Evolutionary conservation across 371 early-diverging fungal species (phyloP).

Genomic region (Massospora cicadina): DNA sequence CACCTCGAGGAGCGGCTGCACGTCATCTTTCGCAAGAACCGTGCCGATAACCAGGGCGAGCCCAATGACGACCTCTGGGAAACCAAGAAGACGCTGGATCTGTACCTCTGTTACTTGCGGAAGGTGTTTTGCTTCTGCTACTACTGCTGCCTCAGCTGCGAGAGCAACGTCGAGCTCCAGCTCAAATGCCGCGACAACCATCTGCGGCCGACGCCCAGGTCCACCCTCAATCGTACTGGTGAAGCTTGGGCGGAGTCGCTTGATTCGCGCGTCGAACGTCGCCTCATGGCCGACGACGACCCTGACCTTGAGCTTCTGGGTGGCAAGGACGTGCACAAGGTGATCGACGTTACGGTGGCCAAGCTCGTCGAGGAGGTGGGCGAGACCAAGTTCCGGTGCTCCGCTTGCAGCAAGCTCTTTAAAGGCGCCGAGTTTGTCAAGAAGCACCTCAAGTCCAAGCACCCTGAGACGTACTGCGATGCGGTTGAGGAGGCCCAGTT

Average conservation of each 20-base stretch:
- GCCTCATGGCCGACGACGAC: background rate
- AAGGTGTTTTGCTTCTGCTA: conserved; percentile 88
- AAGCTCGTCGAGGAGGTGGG: conserved; percentile 20
- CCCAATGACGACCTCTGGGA: conserved; percentile 9
- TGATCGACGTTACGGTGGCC: conserved; percentile 25
- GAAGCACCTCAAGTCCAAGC: conserved; percentile 81
- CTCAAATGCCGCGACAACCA: conserved; percentile 57
- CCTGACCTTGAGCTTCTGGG: conserved; percentile 8
- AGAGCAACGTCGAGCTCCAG: conserved; percentile 60
- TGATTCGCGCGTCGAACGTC: conserved; percentile 8
- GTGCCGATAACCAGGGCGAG: background rate
- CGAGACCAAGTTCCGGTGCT: conserved; percentile 71
- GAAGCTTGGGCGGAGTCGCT: conserved; percentile 15
- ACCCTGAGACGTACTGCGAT: conserved; percentile 43
- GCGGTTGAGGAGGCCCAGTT: conserved; percentile 39
- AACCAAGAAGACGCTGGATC: conserved; percentile 49
- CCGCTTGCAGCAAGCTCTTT: conserved; percentile 82
- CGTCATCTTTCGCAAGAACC: conserved; percentile 8
- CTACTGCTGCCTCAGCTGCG: conserved; percentile 71
- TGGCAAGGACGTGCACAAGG: conserved; percentile 39
- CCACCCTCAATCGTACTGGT: conserved; percentile 11
- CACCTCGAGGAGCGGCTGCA: conserved; percentile 16
- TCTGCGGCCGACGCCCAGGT: conserved; percentile 23
- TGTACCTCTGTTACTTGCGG: conserved; percentile 66
- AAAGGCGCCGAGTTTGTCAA: conserved; percentile 81